phyloP scores from a whole-genome alignment of 1,139 yeast species.

The Kazachstania sp. region DNA sequence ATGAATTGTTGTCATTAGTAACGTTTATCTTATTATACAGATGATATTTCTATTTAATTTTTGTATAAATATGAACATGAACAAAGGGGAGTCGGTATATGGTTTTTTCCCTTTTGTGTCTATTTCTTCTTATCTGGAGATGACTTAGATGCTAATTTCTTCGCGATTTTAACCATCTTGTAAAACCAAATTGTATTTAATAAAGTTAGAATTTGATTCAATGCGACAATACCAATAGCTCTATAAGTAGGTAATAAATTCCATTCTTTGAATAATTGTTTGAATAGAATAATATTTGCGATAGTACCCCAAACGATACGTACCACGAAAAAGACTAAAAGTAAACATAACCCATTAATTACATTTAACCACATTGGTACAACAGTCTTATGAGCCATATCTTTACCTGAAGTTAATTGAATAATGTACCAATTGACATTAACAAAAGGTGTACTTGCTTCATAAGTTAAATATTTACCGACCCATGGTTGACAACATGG shows the following conservation, averaged over 20 bases:
- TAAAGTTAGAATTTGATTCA: constrained; percentile 57
- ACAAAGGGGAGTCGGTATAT: no score
- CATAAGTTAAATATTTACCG: constrained; percentile 78
- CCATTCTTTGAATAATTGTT: constrained; percentile 34
- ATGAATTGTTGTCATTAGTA: no score
- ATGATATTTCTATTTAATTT: not conserved
- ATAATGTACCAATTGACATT: constrained; percentile 88
- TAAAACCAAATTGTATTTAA: constrained; percentile 61
- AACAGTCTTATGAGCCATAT: constrained; percentile 1
- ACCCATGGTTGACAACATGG: constrained; percentile 80
- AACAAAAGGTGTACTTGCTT: constrained; percentile 88
- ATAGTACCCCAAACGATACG: constrained; percentile 86
- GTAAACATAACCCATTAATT: constrained; percentile 65
- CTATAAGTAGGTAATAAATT: constrained; percentile 37
- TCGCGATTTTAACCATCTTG: constrained; percentile 75
- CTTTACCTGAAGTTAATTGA: constrained; percentile 43
- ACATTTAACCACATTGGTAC: constrained; percentile 48
- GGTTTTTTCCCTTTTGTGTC: no score
- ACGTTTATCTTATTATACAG: no score
- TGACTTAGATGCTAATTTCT: constrained; percentile 35
- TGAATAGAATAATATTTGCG: constrained; percentile 39
- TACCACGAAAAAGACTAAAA: constrained; percentile 63
- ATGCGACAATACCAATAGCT: constrained; percentile 40
- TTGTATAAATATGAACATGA: not conserved
- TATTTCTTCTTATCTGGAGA: not conserved